phyloP scores from a whole-genome alignment of 257 asterid genomes.

The Agastache rugosa region DNA sequence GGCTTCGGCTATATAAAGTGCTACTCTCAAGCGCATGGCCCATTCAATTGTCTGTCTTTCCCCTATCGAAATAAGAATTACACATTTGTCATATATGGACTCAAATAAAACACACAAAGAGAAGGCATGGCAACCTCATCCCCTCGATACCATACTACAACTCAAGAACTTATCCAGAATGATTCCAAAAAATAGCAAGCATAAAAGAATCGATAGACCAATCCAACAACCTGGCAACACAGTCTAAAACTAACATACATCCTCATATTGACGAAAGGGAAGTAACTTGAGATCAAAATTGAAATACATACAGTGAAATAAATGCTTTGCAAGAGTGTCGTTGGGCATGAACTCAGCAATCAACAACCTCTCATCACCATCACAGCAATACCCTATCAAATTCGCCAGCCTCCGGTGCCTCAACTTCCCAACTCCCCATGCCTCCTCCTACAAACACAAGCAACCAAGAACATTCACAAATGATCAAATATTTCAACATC shows the following conservation, averaged over 20 bases:
- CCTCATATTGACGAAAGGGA: not conserved
- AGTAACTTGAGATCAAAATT: slow-evolving; percentile 5
- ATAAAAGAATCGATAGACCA: not conserved
- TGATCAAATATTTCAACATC: not conserved
- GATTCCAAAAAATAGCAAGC: not conserved
- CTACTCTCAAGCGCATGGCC: slow-evolving; percentile 90
- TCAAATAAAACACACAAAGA: not conserved
- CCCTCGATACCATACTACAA: slow-evolving; percentile 13
- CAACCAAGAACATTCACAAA: not conserved
- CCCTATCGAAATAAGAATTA: slow-evolving; percentile 52
- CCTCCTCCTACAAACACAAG: slow-evolving; percentile 55
- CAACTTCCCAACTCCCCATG: slow-evolving; percentile 68
- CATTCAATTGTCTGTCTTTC: slow-evolving; percentile 76
- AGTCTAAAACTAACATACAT: not conserved
- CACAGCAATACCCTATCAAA: slow-evolving; percentile 75
- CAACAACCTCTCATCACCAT: slow-evolving; percentile 78
- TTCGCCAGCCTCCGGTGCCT: slow-evolving; percentile 65
- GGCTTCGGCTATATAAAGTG: slow-evolving; percentile 64
- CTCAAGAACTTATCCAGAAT: not conserved
- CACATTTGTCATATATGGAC: not conserved
- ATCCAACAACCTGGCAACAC: slow-evolving; percentile 19
- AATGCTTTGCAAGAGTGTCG: slow-evolving; percentile 74
- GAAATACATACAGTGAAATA: slow-evolving; percentile 63
- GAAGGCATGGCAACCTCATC: not conserved
- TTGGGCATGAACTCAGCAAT: slow-evolving; percentile 77